Percentiles rank a stretch among this genome's conserved stretches.
phyloP scores from a whole-genome alignment of 345 rosid genomes.

The Trapa bicornis region DNA sequence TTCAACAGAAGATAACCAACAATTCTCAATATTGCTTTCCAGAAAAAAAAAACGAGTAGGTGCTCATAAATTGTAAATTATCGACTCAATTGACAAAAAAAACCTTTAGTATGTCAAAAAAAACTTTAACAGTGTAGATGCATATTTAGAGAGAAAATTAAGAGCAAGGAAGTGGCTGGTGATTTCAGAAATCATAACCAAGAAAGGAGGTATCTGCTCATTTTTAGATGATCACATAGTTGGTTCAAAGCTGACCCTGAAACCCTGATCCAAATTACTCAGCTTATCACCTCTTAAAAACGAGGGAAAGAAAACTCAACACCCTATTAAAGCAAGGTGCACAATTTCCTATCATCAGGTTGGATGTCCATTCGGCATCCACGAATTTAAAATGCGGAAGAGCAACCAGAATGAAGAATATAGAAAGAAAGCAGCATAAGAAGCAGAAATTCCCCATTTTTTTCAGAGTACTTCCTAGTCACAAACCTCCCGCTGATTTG shows the following conservation, averaged over 20 bases:
- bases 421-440: neutral
- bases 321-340: neutral
- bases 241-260: neutral
- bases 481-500: slow-evolving; percentile 77
- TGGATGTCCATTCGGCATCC: neutral
- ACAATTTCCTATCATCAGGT: neutral
- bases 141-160: neutral
- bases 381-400: neutral
- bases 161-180: neutral
- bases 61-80: neutral
- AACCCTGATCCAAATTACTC: neutral
- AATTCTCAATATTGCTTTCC: neutral
- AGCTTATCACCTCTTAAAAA: neutral
- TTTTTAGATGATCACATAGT: neutral
- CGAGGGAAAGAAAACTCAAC: neutral
- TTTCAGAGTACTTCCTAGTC: neutral
- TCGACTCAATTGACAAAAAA: neutral
- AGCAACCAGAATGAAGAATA: neutral
- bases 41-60: neutral
- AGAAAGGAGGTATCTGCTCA: neutral
- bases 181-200: neutral
- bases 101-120: neutral
- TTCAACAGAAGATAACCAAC: slow-evolving; percentile 9
- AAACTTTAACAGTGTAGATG: neutral
- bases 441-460: neutral